phyloP scores from a whole-genome alignment of 305 asterid species.

The Plantago lanceolata region DNA sequence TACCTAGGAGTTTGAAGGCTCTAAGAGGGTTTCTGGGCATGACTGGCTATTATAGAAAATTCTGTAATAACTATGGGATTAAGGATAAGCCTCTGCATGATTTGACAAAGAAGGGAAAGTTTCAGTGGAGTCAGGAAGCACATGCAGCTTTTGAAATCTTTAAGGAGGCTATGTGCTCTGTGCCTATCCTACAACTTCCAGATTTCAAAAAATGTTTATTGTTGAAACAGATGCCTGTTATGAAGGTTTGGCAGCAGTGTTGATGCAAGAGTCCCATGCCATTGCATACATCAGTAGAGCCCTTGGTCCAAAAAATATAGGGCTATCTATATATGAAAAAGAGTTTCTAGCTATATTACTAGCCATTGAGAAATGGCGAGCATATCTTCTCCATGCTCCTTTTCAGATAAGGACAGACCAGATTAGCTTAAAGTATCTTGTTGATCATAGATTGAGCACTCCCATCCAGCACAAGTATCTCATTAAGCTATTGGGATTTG shows the following conservation, averaged over 20 bases:
- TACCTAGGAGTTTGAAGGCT: not conserved
- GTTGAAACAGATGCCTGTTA: not conserved
- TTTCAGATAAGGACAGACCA: not conserved
- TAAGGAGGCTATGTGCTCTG: no score
- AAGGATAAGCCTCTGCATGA: not conserved
- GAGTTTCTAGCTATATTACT: not conserved
- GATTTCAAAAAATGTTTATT: no score
- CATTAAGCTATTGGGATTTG: not conserved
- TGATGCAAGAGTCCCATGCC: not conserved
- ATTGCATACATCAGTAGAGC: not conserved
- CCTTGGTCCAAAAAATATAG: not conserved
- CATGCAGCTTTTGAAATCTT: no score
- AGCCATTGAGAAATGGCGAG: not conserved
- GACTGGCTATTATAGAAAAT: not conserved
- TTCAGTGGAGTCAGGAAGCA: no score
- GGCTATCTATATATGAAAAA: not conserved
- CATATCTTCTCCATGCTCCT: not conserved
- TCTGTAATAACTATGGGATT: not conserved
- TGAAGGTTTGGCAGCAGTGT: not conserved
- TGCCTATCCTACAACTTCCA: no score
- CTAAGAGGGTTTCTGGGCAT: conserved; percentile 11
- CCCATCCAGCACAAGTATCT: not conserved
- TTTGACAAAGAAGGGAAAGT: no score
- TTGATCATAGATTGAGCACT: not conserved
- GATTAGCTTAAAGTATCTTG: not conserved